Conservation (phyloP, 2,329 filamentous ascomycete genomes). For the Penicillium sp. region DNA sequence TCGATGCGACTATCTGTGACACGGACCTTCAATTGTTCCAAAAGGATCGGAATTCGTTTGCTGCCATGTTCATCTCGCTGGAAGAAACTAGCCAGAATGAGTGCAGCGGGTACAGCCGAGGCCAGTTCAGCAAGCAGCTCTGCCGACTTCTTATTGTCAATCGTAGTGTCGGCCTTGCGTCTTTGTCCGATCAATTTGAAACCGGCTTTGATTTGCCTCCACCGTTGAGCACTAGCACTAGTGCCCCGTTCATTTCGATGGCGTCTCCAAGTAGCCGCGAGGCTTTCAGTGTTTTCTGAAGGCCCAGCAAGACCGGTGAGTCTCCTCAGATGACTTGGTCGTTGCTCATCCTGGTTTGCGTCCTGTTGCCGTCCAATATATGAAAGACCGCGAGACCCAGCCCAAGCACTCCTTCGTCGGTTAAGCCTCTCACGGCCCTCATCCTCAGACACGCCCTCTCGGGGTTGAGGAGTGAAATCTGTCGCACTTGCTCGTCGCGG, state of each 20-base stretch:
- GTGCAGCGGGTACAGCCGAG: constrained; percentile 84
- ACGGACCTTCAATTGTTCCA: constrained; percentile 88
- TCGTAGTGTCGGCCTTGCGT: constrained; percentile 76
- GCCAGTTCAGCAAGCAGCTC: constrained; percentile 94
- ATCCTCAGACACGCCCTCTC: constrained; percentile 69
- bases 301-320: constrained; percentile 63
- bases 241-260: constrained; percentile 63
- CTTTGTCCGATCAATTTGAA: constrained; percentile 72
- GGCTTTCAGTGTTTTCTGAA: constrained; percentile 62
- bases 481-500: constrained; percentile 65
- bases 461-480: constrained; percentile 54
- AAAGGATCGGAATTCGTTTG: constrained; percentile 86
- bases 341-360: constrained; percentile 53
- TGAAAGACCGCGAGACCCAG: constrained; percentile 48
- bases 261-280: constrained; percentile 54
- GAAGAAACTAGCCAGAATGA: constrained; percentile 96
- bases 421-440: constrained; percentile 65
- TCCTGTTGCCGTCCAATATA: constrained; percentile 53
- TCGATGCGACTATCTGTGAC: constrained; percentile 78
- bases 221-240: constrained; percentile 73
- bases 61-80: constrained; percentile 95
- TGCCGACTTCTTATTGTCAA: constrained; percentile 92
- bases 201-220: constrained; percentile 89
- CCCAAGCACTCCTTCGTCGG: constrained; percentile 60
- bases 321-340: constrained; percentile 63